Conservation (phyloP, 2,329 filamentous ascomycete genomes). For the Atkinsonella hypoxylon region DNA sequence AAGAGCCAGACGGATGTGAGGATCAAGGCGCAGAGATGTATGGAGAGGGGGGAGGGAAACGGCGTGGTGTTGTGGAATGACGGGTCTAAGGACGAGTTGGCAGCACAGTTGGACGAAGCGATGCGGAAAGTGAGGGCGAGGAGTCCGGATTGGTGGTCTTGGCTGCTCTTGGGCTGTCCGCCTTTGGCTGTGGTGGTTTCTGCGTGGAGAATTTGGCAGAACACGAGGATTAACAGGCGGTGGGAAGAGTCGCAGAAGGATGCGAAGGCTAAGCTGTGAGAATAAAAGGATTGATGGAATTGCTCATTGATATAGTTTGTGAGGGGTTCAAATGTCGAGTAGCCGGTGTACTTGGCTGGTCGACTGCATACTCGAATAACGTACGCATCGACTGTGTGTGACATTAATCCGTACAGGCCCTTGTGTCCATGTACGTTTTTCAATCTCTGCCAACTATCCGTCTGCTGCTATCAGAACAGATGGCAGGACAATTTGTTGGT, state of each 20-base stretch:
- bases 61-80: slow-evolving; percentile 92
- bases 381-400: too few species aligned
- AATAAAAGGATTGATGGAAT: background rate
- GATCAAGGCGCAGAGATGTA: slow-evolving; percentile 66
- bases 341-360: background rate
- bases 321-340: background rate
- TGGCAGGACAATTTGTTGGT: too few species aligned
- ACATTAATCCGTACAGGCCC: too few species aligned
- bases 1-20: slow-evolving; percentile 75
- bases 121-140: slow-evolving; percentile 48
- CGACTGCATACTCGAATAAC: too few species aligned
- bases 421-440: too few species aligned
- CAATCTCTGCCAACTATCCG: too few species aligned
- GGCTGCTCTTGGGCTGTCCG: slow-evolving; percentile 55
- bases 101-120: slow-evolving; percentile 51
- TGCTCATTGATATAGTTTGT: background rate
- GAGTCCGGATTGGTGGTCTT: slow-evolving; percentile 80
- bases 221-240: slow-evolving; percentile 53
- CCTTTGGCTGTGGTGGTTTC: slow-evolving; percentile 60
- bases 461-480: too few species aligned
- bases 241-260: slow-evolving; percentile 42
- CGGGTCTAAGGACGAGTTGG: slow-evolving; percentile 56
- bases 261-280: slow-evolving; percentile 10
- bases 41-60: slow-evolving; percentile 48
- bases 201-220: slow-evolving; percentile 61